Evolutionary conservation across 2,329 filamentous ascomycete genomes (phyloP), one percentile per base, ranked within the genome.

Genomic region (Aspergillus viridinutans): DNA sequence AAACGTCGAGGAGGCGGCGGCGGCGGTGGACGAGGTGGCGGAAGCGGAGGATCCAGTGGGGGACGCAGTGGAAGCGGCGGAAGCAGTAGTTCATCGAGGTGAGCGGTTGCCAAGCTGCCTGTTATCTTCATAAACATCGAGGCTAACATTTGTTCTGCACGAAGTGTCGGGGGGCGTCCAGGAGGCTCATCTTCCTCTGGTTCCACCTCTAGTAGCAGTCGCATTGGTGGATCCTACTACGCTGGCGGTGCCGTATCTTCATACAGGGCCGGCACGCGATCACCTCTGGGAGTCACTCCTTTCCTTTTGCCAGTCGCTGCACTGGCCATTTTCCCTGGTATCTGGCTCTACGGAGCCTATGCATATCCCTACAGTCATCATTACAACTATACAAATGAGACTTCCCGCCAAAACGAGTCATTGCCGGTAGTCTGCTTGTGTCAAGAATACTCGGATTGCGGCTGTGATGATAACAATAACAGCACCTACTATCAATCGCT

Each of bases 341-440:
- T 82, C 14, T 86, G 82, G 80, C 73, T 84, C 0, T 83, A 79
- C 64, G 78, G 78, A 45, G 80, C 76, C 3, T 86, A 83, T 59
- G 77, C 78, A 2, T 87, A 87, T 67, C 70, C 77, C 2, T 85
- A 81, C 71, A 64, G 63, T 49, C 70, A 80, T 62, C 75, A 74
- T 5, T 78, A 75, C 38, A 77, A 81, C 65, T 78, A 76, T 57
- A 78, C 78, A 69, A 72, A 80, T 58, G 69, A 78, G 45, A 73
- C 75, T 6, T 73, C 68, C 35, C 74, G 77, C 47, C 61, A 66
- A 9, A 84, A 85, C 64, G 71, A 80, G 61, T 77, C 76, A 0
- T 62, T 81, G 12, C 82, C 82, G 0, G 80, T 86, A 6, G 71
- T 78, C 3, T 87, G 85, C 64, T 66, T 85, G 40, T 87, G 85